Percentiles rank a stretch among this genome's conserved stretches.
Conservation (phyloP, 805 yeast species). For the Teunomyces panamensis region DNA sequence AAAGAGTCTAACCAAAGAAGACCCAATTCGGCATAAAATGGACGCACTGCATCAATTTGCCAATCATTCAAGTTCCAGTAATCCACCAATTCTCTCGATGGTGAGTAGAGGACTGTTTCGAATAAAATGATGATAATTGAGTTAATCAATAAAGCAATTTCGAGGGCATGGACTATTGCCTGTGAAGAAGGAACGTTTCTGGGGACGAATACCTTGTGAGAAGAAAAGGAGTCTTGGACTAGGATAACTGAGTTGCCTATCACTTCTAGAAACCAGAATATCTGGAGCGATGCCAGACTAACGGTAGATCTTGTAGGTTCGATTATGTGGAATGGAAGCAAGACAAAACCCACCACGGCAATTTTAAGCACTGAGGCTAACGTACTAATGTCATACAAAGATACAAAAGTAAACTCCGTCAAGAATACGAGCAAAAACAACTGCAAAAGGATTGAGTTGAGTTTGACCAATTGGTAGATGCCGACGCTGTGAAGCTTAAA, state of each 20-base stretch:
- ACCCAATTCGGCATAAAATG: slow-evolving; percentile 13
- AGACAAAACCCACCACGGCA: slow-evolving; percentile 15
- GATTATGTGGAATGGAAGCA: slow-evolving; percentile 42
- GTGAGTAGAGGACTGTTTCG: slow-evolving; percentile 6
- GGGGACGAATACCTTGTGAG: slow-evolving; percentile 6
- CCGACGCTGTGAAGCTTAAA: slow-evolving; percentile 8
- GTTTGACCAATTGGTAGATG: slow-evolving; percentile 6
- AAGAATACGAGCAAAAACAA: slow-evolving; percentile 2
- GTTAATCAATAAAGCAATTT: slow-evolving; percentile 3
- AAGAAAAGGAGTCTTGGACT: slow-evolving; percentile 7
- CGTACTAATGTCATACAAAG: slow-evolving; percentile 1
- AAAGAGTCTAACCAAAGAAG: slow-evolving; percentile 21
- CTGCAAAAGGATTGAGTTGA: slow-evolving; percentile 6
- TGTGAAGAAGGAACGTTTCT: not conserved
- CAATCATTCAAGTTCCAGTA: slow-evolving; percentile 9
- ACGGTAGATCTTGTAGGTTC: slow-evolving; percentile 41
- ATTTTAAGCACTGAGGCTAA: not conserved
- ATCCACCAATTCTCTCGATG: slow-evolving; percentile 10
- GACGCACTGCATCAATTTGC: slow-evolving; percentile 10
- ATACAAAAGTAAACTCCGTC: not conserved
- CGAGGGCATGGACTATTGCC: slow-evolving; percentile 5
- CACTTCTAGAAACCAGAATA: slow-evolving; percentile 36
- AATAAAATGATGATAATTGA: slow-evolving; percentile 1
- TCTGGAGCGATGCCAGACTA: slow-evolving; percentile 36
- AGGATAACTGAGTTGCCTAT: slow-evolving; percentile 1